Evolutionary conservation across 2,329 filamentous ascomycete genomes (phyloP).

Genomic region (Colletotrichum sp.): DNA sequence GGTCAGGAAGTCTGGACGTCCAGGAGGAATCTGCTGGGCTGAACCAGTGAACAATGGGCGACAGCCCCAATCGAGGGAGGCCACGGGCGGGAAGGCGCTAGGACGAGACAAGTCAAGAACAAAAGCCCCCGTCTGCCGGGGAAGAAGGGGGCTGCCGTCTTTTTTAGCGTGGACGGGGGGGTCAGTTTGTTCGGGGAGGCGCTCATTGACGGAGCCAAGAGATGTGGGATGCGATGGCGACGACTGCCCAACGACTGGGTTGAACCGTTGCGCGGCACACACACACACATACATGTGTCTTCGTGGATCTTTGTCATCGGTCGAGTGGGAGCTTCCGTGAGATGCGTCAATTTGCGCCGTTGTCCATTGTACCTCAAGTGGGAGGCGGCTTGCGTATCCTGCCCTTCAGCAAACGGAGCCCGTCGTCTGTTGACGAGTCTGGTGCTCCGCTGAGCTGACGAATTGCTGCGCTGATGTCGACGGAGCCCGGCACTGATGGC

Average conservation of each 20-base stretch:
- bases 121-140: slow-evolving; percentile 4
- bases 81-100: slow-evolving; percentile 8
- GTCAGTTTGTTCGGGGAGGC: not conserved
- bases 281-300: not conserved
- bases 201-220: not conserved
- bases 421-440: not conserved
- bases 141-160: not conserved
- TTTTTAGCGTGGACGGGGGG: slow-evolving; percentile 14
- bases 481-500: not conserved
- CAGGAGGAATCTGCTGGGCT: slow-evolving; percentile 3
- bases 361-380: not conserved
- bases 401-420: not conserved
- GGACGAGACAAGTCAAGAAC: slow-evolving; percentile 9
- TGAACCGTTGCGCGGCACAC: not conserved
- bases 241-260: not conserved
- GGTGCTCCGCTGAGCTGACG: not conserved
- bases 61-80: slow-evolving; percentile 11
- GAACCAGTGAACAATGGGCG: slow-evolving; percentile 5
- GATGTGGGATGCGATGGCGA: not conserved
- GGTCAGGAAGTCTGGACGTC: not conserved
- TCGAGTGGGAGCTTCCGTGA: not conserved
- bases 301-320: not conserved
- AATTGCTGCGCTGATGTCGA: not conserved
- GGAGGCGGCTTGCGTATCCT: not conserved
- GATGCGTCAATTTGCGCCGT: not conserved